phyloP scores from a whole-genome alignment of 805 yeast species.

The Suhomyces vadensis region DNA sequence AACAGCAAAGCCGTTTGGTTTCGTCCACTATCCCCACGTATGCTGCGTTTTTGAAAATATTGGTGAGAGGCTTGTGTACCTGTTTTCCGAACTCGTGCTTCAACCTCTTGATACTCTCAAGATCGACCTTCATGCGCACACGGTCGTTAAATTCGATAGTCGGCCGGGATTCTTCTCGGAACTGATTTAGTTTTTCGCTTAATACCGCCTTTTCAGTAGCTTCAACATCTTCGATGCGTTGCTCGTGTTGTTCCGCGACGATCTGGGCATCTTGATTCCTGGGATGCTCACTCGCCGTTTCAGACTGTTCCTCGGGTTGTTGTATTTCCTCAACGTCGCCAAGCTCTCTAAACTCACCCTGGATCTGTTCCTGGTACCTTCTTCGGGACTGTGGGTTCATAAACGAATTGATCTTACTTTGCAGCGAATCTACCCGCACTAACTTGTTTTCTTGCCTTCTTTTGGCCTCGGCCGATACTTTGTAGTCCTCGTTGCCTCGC shows the following conservation, averaged over 20 bases:
- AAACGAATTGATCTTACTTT: constrained; percentile 37
- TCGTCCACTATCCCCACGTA: constrained; percentile 85
- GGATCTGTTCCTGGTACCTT: background rate
- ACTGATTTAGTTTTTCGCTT: too few species aligned
- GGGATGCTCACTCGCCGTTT: too few species aligned
- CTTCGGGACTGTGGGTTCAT: constrained; percentile 1
- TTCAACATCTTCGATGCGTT: background rate
- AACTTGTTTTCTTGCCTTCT: constrained; percentile 61
- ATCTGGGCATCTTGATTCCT: too few species aligned
- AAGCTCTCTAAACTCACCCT: background rate
- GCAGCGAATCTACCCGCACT: constrained; percentile 71
- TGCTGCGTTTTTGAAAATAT: constrained; percentile 65
- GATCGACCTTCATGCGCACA: constrained; percentile 41
- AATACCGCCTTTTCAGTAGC: too few species aligned
- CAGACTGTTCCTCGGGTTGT: too few species aligned
- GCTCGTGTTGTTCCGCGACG: too few species aligned
- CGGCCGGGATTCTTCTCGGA: too few species aligned
- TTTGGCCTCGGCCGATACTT: constrained; percentile 23
- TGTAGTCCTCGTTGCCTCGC: constrained; percentile 3
- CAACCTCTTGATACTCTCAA: constrained; percentile 61
- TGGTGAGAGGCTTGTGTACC: constrained; percentile 57
- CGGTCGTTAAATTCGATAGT: background rate
- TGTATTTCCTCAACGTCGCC: background rate
- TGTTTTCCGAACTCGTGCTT: constrained; percentile 48
- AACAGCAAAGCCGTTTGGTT: constrained; percentile 66